Evolutionary conservation across 2,329 filamentous ascomycete species (phyloP), one percentile per base, ranked within the genome.

Genomic region (Neofusicoccum ribis): DNA sequence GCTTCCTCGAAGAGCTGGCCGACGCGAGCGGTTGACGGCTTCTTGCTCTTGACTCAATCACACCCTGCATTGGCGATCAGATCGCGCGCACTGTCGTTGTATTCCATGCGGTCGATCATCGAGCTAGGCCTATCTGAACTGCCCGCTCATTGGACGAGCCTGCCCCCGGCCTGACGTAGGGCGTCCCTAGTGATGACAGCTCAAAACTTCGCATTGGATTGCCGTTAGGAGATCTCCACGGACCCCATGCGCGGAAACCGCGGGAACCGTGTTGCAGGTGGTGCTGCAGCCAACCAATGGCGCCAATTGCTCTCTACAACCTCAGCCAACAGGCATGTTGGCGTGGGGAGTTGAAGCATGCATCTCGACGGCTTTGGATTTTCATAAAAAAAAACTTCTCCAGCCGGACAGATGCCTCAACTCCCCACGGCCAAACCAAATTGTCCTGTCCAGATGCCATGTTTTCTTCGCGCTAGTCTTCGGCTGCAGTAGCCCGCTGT

Each of bases 51-150:
- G 56, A 47, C 41, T 60, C 56, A 47, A 37, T 46, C 43, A 36
- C 43, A 60, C 15, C 56, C 47, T 60, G 56, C 56, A 60, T 36
- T 36, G 56, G 56, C 56, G 56, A 60, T 60, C 56, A 23, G 56
- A 60, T 60, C 43, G 56, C 15, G 56, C 37, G 56, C 56, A 60
- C 56, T 37, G 56, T 47, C 27, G 39, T 20, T 60, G 43, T 47
- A 37, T 47, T 60, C 31, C 43, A 47, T 60, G 56, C 39, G 9
- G 56, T 3, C 56, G 56, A 60, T 60, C 56, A 60, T 9, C 43
- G 7, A 5, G 41, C 56, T 60, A 60, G 56, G n/a, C 9, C 54
- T 59, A 59, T 46, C 41, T 36, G 17, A 43, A 43, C 9, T 14
- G 14, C 7, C 27, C 27, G 54, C 41, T 15, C 39, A 46, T 59